A percentile compares a stretch with the other conserved stretches of the same genome.
Evolutionary conservation across 441 rosid genomes (phyloP).

Genomic region (Pelargonium australe): DNA sequence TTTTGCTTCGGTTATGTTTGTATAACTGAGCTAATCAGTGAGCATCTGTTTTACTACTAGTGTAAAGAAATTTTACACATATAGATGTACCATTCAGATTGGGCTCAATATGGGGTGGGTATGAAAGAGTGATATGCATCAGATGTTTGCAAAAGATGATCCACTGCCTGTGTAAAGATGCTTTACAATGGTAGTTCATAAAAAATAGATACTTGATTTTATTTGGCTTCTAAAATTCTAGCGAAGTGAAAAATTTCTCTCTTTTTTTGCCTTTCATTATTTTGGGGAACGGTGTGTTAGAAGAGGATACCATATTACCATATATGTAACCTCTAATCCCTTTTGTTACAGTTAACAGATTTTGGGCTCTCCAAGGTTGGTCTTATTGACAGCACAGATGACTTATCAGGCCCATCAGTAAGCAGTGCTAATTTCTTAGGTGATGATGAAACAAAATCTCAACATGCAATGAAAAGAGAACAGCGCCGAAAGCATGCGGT

Average conservation of each 20-base stretch:
- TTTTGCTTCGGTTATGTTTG: no score
- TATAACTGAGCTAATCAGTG: background rate
- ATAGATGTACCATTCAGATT: background rate
- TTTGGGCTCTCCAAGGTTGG: conserved; percentile 99
- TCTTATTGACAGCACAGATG: conserved; percentile 93
- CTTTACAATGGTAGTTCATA: no score
- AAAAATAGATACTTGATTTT: no score
- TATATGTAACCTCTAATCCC: conserved; percentile 23
- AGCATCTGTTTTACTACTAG: background rate
- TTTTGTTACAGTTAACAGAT: conserved; percentile 89
- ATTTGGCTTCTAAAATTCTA: no score
- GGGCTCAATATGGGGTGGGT: background rate
- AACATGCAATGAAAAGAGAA: conserved; percentile 44
- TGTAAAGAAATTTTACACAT: no score
- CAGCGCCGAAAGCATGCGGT: conserved; percentile 68
- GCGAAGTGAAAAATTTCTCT: no score
- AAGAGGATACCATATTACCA: no score
- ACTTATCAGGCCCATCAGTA: conserved; percentile 69
- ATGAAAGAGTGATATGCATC: background rate
- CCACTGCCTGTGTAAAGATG: no score
- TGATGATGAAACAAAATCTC: conserved; percentile 45
- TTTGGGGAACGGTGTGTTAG: no score
- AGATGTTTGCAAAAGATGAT: no score
- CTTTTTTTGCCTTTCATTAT: no score
- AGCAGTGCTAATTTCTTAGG: conserved; percentile 46